Base-by-base conservation (phyloP, 176 grass and related monocot genomes). In the Otatea glauca region DNA sequence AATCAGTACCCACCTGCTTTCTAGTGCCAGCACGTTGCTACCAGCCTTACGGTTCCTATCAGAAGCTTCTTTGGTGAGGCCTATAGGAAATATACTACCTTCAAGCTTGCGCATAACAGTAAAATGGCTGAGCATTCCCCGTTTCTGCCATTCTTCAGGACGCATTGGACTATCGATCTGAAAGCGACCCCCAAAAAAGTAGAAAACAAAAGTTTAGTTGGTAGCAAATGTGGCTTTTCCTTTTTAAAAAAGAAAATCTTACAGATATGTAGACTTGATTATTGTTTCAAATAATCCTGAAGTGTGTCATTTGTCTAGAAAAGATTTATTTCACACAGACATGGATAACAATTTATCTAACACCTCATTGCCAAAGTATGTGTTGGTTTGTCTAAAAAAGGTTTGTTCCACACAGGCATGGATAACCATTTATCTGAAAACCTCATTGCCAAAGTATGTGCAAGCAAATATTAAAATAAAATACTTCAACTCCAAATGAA, bases 51-150 rank as follows among this genome's bases (percentile, higher is more conserved):
- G 78, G 72, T 99, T 99, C 75, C 93, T 88, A 80, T 99, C 91
- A 86, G 86, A 88, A 79, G 88, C 84, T 79, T 85, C 96, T 70
- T 96, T 99, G 50, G 64, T 68, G n/a, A 95, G 85, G 68, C 96
- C 91, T 51, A 99, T 89, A 55, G 96, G 96, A 81, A 99, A 94
- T 74, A 96, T 96, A 65, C 88, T 84, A 38, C 96, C 89, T 71
- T 98, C 96, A 86, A 94, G 93, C 81, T 99, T 96, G 84, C 93
- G 91, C 71, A 99, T 74, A 72, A 96, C 90, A 85, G 93, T 96
- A 94, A 95, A 99, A 89, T 95, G 92, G 84, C 72, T 91, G 76
- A 99, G 80, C 16, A 45, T 74, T 38, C 83, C 93, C 78, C 80
- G 75, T 62, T 84, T 86, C 77, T 95, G 89, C 94, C 93, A 95